Base-by-base conservation (phyloP, 257 asterid species). In the Solanum phureja region DNA sequence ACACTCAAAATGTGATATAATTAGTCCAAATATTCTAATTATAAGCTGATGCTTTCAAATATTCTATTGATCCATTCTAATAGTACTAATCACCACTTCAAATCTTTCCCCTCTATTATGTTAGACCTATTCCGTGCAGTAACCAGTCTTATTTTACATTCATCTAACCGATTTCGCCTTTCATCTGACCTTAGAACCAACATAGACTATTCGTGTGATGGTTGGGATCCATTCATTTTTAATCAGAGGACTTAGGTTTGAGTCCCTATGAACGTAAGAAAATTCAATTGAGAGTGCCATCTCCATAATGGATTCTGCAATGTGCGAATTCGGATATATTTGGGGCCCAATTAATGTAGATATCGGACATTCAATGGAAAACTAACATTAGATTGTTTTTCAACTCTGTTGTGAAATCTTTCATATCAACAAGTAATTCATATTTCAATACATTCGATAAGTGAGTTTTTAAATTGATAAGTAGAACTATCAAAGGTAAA, bases 261-360 rank as follows among this genome's bases (percentile, higher is more conserved):
- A 46, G 58, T 46, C 18, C 58, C 19, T 52, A 52, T 1, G n/a
- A 52, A 52, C 3, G 3, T 2, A 52, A 52, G 23, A 18, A 52
- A 52, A 52, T 19, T 18, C 1, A 2, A 14, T 52, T 52, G 0
- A 52, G 23, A 52, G 9, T 14, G 19, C 3, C 1, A 16, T 2
- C 23, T 4, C 62, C n/a, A 56, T 56, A 56, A 56, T 56, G 11
- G 3, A 1, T 0, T 0, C 2, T 23, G 4, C 27, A 58, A 8
- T 7, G 27, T 23, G 27, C 0, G 1, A 31, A 31, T 31, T 31
- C 33, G 33, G 33, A 31, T 31, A 31, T 31, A 6, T 56, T 56
- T 16, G 8, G 8, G 23, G 8, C 0, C 8, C 9, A 13, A 49
- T 49, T 52, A 19, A 58, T 58, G 0, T 7, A 21, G 5, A 58